Evolutionary conservation across 768 basidiomycete species (phyloP).

Genomic region (Pisolithus orientalis): DNA sequence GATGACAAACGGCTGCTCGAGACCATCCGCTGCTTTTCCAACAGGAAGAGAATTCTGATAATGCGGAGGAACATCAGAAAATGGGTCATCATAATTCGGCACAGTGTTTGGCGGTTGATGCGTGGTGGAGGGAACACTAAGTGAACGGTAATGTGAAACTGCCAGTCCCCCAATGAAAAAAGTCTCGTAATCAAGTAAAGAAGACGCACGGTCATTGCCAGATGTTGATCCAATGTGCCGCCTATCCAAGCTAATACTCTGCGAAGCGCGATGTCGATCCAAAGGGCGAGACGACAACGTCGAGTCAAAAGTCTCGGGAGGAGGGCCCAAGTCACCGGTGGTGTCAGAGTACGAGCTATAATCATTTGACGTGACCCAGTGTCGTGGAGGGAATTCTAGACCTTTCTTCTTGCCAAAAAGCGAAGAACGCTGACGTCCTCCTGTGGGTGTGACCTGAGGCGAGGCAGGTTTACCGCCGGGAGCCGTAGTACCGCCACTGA

Average conservation of each 20-base stretch:
- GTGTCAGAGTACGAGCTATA: slow-evolving; percentile 51
- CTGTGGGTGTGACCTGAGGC: slow-evolving; percentile 27
- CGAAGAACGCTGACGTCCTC: slow-evolving; percentile 20
- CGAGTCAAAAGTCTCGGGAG: slow-evolving; percentile 17
- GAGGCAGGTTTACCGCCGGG: slow-evolving; percentile 13
- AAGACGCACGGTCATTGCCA: slow-evolving; percentile 24
- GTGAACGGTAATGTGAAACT: slow-evolving; percentile 28
- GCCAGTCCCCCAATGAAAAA: slow-evolving; percentile 26
- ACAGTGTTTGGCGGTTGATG: slow-evolving; percentile 8
- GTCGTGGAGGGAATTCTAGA: slow-evolving; percentile 51
- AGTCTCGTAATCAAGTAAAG: slow-evolving; percentile 32
- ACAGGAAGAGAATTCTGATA: slow-evolving; percentile 12
- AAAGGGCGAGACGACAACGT: slow-evolving; percentile 14
- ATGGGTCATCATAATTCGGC: slow-evolving; percentile 20
- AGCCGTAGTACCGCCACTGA: slow-evolving; percentile 2
- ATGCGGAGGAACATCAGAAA: slow-evolving; percentile 17
- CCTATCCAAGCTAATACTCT: slow-evolving; percentile 11
- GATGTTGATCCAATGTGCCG: too few relatives aligned
- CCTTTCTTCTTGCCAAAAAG: slow-evolving; percentile 40
- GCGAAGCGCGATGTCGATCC: slow-evolving; percentile 16
- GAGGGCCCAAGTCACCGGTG: slow-evolving; percentile 12
- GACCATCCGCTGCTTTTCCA: slow-evolving; percentile 3
- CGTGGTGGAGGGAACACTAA: slow-evolving; percentile 21
- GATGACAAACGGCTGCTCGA: slow-evolving; percentile 28
- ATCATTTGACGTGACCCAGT: slow-evolving; percentile 50